Percentiles rank a stretch among this genome's conserved stretches.
These are phyloP conservation scores for Usnea hakonensis DNA, from an alignment of 495 filamentous ascomycete species.

Conservation along the genomic window DNA sequence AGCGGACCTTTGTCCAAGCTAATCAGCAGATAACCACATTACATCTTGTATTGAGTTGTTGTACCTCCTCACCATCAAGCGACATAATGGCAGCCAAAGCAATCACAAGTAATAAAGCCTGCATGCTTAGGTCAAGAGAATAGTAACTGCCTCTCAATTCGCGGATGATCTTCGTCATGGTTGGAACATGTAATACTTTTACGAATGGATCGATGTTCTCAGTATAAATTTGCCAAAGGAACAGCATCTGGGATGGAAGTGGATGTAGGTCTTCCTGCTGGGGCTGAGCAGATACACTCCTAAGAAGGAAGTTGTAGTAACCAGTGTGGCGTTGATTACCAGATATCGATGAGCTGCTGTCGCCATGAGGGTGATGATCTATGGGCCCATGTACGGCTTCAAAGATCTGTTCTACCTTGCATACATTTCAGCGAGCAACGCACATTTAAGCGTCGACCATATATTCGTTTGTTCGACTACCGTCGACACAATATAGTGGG, in stretches of 20 bases:
- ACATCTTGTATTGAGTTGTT: not conserved
- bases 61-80: slow-evolving; percentile 33
- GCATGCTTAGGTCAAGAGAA: slow-evolving; percentile 31
- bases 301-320: slow-evolving; percentile 12
- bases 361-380: not conserved
- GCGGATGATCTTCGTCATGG: slow-evolving; percentile 16
- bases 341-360: slow-evolving; percentile 4
- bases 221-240: slow-evolving; percentile 23
- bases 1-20: slow-evolving; percentile 1
- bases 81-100: slow-evolving; percentile 17
- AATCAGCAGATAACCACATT: not conserved
- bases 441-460: not conserved
- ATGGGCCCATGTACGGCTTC: slow-evolving; percentile 16
- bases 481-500: not conserved
- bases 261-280: slow-evolving; percentile 39
- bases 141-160: slow-evolving; percentile 10
- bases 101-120: slow-evolving; percentile 29
- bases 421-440: not conserved
- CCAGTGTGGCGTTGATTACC: not conserved
- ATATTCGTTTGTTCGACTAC: not conserved
- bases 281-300: slow-evolving; percentile 7
- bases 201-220: slow-evolving; percentile 25
- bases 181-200: slow-evolving; percentile 25
- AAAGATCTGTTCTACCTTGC: slow-evolving; percentile 14
- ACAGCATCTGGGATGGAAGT: slow-evolving; percentile 27